These are phyloP conservation scores for Salvia rosmarinus DNA, from an alignment of 257 asterid genomes.

Conservation along the genomic window DNA sequence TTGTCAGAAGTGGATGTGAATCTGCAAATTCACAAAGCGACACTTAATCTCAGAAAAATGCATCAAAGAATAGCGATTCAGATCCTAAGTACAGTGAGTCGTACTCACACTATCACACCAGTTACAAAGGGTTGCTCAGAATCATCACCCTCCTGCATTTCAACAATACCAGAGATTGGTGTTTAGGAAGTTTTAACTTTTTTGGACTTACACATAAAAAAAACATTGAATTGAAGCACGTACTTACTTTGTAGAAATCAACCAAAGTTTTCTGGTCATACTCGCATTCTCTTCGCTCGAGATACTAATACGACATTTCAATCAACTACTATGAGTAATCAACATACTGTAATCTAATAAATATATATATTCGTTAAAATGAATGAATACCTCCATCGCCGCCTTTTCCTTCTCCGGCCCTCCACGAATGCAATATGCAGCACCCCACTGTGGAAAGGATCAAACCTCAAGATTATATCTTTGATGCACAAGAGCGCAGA, in stretches of 20 bases:
- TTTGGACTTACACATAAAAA: background rate
- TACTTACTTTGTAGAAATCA: constrained; percentile 67
- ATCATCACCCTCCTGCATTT: constrained; percentile 70
- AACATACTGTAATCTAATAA: background rate
- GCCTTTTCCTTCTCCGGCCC: constrained; percentile 78
- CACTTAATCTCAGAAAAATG: background rate
- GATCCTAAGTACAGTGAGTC: background rate
- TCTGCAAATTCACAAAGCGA: constrained; percentile 41
- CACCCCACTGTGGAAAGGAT: constrained; percentile 76
- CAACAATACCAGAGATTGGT: constrained; percentile 2
- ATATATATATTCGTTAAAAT: background rate
- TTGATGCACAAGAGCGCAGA: background rate
- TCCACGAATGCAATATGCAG: constrained; percentile 84
- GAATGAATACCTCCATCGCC: constrained; percentile 67
- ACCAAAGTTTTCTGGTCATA: constrained; percentile 76
- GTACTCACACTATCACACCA: constrained; percentile 78
- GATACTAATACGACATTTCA: constrained; percentile 49
- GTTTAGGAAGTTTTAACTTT: background rate
- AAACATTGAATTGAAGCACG: background rate
- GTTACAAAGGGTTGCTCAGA: constrained; percentile 56
- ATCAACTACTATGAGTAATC: background rate
- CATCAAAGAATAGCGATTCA: no score
- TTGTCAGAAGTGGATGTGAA: constrained; percentile 88
- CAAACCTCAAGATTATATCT: constrained; percentile 6
- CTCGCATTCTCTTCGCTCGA: constrained; percentile 88